Percentiles rank a stretch among this genome's conserved stretches.
phyloP scores from a whole-genome alignment of 495 filamentous ascomycete genomes.

The Lepraria neglecta region DNA sequence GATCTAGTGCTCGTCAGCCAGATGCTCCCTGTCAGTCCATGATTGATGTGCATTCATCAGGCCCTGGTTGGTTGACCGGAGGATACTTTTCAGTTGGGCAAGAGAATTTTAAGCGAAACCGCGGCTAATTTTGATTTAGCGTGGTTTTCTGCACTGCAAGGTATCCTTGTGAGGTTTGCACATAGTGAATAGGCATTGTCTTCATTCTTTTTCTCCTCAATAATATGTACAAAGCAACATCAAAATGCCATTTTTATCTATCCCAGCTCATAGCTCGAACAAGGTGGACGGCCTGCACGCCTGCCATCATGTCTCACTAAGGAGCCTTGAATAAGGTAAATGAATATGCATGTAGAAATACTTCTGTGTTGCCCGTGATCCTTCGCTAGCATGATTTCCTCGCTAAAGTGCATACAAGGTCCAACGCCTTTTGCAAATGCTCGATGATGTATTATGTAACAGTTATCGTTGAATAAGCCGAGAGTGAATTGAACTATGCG shows the following conservation, averaged over 20 bases:
- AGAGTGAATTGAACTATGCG: conserved; percentile 50
- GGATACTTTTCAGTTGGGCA: too few relatives aligned
- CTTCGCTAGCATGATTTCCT: conserved; percentile 6
- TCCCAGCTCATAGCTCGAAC: not conserved
- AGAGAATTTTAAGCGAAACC: too few relatives aligned
- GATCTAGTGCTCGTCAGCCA: too few relatives aligned
- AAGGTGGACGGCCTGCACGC: conserved; percentile 17
- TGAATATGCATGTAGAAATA: not conserved
- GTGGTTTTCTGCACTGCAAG: too few relatives aligned
- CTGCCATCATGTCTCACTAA: conserved; percentile 12
- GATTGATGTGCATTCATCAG: too few relatives aligned
- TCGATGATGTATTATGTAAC: conserved; percentile 9
- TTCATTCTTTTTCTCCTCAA: conserved; percentile 6
- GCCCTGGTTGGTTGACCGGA: too few relatives aligned
- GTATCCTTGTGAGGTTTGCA: too few relatives aligned
- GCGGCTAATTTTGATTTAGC: too few relatives aligned
- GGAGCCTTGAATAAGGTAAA: not conserved
- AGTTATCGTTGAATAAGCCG: conserved; percentile 5
- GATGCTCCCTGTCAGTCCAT: too few relatives aligned
- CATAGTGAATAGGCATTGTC: not conserved
- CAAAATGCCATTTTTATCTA: not conserved
- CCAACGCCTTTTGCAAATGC: conserved; percentile 19
- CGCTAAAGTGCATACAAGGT: conserved; percentile 14
- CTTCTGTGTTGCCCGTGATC: not conserved
- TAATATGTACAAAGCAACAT: conserved; percentile 18